Percentiles rank a stretch among this genome's conserved stretches.
Conservation (phyloP, 2,329 filamentous ascomycete species). For the Monosporascus cannonballus region DNA sequence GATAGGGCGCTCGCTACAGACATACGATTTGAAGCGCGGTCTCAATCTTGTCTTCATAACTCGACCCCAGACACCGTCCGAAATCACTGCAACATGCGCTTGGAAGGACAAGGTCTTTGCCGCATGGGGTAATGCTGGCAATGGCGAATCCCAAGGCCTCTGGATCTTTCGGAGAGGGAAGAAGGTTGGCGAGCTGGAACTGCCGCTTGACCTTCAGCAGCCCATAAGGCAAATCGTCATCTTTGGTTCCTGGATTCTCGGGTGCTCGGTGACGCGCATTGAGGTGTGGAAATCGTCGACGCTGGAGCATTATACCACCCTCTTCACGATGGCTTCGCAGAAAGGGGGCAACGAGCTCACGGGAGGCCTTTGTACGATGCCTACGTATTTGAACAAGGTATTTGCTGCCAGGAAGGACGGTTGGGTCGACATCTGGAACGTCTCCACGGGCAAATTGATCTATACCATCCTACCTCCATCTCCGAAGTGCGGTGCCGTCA, state of each 20-base stretch:
- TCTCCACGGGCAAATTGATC: conserved; percentile 84
- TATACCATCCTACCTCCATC: conserved; percentile 80
- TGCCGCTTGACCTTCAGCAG: conserved; percentile 59
- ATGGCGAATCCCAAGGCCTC: conserved; percentile 56
- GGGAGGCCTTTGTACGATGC: conserved; percentile 78
- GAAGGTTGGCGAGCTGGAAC: conserved; percentile 68
- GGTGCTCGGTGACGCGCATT: conserved; percentile 66
- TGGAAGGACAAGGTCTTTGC: conserved; percentile 85
- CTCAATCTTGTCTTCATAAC: conserved; percentile 92
- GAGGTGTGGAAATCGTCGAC: conserved; percentile 85
- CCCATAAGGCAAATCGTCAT: conserved; percentile 72
- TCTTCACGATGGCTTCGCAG: conserved; percentile 53
- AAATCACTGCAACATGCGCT: conserved; percentile 79
- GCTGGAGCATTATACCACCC: conserved; percentile 84
- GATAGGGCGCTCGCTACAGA: conserved; percentile 83
- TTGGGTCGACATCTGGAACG: conserved; percentile 93
- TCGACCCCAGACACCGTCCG: conserved; percentile 76
- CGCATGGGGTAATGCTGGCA: conserved; percentile 69
- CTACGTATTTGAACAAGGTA: conserved; percentile 93
- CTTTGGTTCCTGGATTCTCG: conserved; percentile 89
- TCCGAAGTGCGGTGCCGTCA: conserved; percentile 71
- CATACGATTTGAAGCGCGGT: conserved; percentile 86
- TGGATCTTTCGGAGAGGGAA: conserved; percentile 93
- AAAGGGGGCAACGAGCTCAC: conserved; percentile 64
- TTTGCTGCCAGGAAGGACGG: conserved; percentile 85